Evolutionary conservation across 495 filamentous ascomycete species (phyloP), one percentile per base, ranked within the genome.

Genomic region (Podospora fimiseda): DNA sequence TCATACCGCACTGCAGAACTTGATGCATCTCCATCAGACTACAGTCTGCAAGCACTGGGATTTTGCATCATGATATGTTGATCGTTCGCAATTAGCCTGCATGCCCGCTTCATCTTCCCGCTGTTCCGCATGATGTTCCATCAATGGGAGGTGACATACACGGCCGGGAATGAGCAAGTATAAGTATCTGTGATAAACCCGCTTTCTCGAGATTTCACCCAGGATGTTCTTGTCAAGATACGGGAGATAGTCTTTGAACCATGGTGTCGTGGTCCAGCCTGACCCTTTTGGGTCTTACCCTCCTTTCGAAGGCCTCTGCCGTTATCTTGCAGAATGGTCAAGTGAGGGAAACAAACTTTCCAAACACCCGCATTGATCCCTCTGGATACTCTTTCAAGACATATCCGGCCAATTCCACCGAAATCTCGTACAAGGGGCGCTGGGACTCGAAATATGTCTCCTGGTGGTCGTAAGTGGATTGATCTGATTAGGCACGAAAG

Each of bases 391-490:
- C 65, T 0, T 74, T 74, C 51, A 71, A 53, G 19, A 80, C 67
- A 2, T 87, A 85, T 57, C 67, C 66, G 3, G 71, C 80, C 1
- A 72, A 81, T 62, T 74, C 78, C 0, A 60, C 71, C 1, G 81
- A 87, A 58, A 70, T 87, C n/a, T 79, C 80, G 0, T 87, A 85
- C 69, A 83, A 85, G 59, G 84, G 84, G 2, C 73, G 83, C 41
- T 87, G 83, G 84, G 83, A 87, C 67, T 80, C 78, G 16, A 74
- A 81, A 50, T 73, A 82, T 55, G 75, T 83, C 44, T 85, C 81
- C 1, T 87, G 80, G 80, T 83, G 72, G 81, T 78, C 75, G 74
- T 77, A 65, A 71, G 76, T 72, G 8, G n/a, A n/a, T n/a, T n/a
- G n/a, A n/a, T n/a, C n/a, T n/a, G n/a, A n/a, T n/a, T n/a, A n/a